These are phyloP conservation scores for Nakazawaea wickerhamii DNA, from an alignment of 805 yeast genomes.

Conservation along the genomic window DNA sequence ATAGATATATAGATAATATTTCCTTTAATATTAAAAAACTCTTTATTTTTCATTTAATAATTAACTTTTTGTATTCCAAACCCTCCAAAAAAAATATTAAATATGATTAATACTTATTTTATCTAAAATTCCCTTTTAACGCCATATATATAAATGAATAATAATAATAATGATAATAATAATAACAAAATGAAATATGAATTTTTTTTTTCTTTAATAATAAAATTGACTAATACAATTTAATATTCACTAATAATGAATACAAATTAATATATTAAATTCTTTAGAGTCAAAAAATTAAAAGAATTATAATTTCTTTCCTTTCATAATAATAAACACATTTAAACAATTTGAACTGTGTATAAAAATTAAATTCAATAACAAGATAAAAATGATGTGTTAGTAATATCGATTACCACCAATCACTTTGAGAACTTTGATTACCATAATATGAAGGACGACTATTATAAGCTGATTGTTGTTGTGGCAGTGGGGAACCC, in stretches of 20 bases:
- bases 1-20: too few species aligned
- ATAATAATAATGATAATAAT: too few species aligned
- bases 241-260: too few species aligned
- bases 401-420: conserved; percentile 8
- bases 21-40: too few species aligned
- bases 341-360: neutral
- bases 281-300: too few species aligned
- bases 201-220: too few species aligned
- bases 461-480: conserved; percentile 12
- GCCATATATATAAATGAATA: conserved; percentile 4
- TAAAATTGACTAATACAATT: too few species aligned
- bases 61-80: neutral
- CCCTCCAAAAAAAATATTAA: neutral
- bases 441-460: conserved; percentile 18
- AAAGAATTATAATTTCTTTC: too few species aligned
- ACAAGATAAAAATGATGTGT: too few species aligned
- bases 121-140: conserved; percentile 2
- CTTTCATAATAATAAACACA: neutral
- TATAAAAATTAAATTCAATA: neutral
- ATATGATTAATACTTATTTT: neutral
- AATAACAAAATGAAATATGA: too few species aligned
- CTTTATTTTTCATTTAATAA: neutral
- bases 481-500: conserved; percentile 6
- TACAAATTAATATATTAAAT: too few species aligned
- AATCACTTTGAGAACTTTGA: conserved; percentile 16